phyloP scores from a whole-genome alignment of 1,284 basidiomycete species.

The Microbotryomycetes sp. region DNA sequence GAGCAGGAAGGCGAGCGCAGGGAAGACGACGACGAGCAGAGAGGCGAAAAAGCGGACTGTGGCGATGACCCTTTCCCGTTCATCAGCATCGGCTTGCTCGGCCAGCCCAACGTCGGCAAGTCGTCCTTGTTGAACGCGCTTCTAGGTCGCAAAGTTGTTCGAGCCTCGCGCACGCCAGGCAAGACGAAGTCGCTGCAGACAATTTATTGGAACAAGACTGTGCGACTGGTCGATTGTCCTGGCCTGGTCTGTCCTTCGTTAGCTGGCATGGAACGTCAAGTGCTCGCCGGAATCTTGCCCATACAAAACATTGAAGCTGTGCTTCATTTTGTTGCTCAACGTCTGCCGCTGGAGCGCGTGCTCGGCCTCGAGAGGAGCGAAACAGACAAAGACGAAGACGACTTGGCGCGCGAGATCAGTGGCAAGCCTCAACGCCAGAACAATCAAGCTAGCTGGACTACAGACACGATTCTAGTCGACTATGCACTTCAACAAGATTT shows the following conservation, averaged over 20 bases:
- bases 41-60: background rate
- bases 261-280: slow-evolving; percentile 45
- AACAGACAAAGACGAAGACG: slow-evolving; percentile 51
- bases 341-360: slow-evolving; percentile 70
- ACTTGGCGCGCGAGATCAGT: slow-evolving; percentile 61
- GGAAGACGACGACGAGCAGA: slow-evolving; percentile 1
- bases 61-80: slow-evolving; percentile 38
- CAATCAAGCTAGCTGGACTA: slow-evolving; percentile 53
- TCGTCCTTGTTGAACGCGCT: slow-evolving; percentile 83
- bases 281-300: slow-evolving; percentile 71
- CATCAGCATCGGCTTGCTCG: slow-evolving; percentile 74
- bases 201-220: slow-evolving; percentile 70
- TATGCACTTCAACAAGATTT: slow-evolving; percentile 64
- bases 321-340: slow-evolving; percentile 51
- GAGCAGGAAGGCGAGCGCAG: background rate
- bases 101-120: slow-evolving; percentile 91
- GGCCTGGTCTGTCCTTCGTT: slow-evolving; percentile 43
- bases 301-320: slow-evolving; percentile 61
- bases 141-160: slow-evolving; percentile 70
- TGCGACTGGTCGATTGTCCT: slow-evolving; percentile 77
- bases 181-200: slow-evolving; percentile 55
- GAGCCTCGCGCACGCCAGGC: slow-evolving; percentile 81
- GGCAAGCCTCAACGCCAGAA: too few species aligned
- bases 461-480: slow-evolving; percentile 68
- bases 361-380: slow-evolving; percentile 48